Conservation (phyloP, 169 alveolate species). For the Pseudocohnilembus persalinus region DNA sequence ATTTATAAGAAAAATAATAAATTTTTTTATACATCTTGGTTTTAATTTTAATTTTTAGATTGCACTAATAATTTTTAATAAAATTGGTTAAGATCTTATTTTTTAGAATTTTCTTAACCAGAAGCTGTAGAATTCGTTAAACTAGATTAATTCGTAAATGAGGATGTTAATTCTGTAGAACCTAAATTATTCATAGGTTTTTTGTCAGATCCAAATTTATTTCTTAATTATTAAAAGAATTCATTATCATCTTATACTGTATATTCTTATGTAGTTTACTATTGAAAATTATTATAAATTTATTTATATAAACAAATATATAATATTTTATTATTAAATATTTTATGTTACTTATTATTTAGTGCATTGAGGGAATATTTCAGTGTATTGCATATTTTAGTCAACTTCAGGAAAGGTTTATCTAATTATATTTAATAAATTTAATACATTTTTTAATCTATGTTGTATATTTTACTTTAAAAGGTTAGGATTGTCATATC, state of each 20-base stretch:
- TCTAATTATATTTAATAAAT: neutral
- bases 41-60: too few relatives aligned
- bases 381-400: neutral
- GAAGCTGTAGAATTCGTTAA: neutral
- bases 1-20: too few relatives aligned
- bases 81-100: too few relatives aligned
- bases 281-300: too few relatives aligned
- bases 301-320: neutral
- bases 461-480: slow-evolving; percentile 19
- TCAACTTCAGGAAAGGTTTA: neutral
- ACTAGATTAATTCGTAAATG: neutral
- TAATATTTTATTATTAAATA: too few relatives aligned
- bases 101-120: neutral
- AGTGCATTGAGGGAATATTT: neutral
- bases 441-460: too few relatives aligned
- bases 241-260: neutral
- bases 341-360: neutral
- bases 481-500: slow-evolving; percentile 45
- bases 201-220: neutral
- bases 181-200: neutral
- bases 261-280: neutral
- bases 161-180: neutral
- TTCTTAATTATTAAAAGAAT: neutral
- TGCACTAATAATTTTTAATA: too few relatives aligned
- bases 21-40: too few relatives aligned